A percentile compares a stretch with the other conserved stretches of the same genome.
phyloP scores from a whole-genome alignment of 768 basidiomycete species.

The Amanita molliuscula region DNA sequence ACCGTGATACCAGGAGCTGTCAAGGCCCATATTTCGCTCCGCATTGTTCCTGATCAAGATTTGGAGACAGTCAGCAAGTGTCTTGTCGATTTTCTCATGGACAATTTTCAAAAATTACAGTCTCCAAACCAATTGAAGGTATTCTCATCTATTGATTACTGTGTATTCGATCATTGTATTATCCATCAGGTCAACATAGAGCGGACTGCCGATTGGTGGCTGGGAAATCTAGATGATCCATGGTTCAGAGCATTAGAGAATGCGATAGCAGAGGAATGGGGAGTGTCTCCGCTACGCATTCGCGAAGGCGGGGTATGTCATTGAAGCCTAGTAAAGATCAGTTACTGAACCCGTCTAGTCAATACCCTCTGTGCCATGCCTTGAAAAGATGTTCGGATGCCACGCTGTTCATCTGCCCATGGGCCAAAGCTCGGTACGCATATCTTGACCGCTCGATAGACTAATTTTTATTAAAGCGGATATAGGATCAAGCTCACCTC shows the following conservation, averaged over 20 bases:
- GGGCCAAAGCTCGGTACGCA: constrained; percentile 72
- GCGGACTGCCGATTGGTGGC: constrained; percentile 93
- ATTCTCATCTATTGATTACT: constrained; percentile 8
- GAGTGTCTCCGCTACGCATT: constrained; percentile 73
- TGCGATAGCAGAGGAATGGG: constrained; percentile 84
- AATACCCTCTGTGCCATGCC: constrained; percentile 86
- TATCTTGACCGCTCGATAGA: constrained; percentile 1
- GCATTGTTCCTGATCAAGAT: constrained; percentile 92
- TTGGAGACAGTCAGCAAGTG: constrained; percentile 55
- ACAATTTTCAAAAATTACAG: constrained; percentile 44
- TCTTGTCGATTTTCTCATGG: constrained; percentile 47
- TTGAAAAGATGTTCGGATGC: constrained; percentile 87
- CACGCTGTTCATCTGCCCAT: constrained; percentile 90
- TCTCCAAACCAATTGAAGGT: constrained; percentile 74
- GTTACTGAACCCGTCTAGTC: constrained; percentile 38
- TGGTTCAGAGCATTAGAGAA: constrained; percentile 84
- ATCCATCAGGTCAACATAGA: constrained; percentile 56
- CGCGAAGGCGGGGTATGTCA: constrained; percentile 83
- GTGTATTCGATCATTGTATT: neutral
- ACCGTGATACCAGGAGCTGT: constrained; percentile 87
- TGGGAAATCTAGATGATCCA: constrained; percentile 73
- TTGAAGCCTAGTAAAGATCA: neutral
- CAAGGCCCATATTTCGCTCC: constrained; percentile 77
- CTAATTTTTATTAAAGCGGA: neutral
- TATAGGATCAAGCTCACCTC: constrained; percentile 83